A percentile compares a stretch with the other conserved stretches of the same genome.
These are phyloP conservation scores for Cudoniella acicularis DNA, from an alignment of 495 filamentous ascomycete species.

Conservation along the genomic window DNA sequence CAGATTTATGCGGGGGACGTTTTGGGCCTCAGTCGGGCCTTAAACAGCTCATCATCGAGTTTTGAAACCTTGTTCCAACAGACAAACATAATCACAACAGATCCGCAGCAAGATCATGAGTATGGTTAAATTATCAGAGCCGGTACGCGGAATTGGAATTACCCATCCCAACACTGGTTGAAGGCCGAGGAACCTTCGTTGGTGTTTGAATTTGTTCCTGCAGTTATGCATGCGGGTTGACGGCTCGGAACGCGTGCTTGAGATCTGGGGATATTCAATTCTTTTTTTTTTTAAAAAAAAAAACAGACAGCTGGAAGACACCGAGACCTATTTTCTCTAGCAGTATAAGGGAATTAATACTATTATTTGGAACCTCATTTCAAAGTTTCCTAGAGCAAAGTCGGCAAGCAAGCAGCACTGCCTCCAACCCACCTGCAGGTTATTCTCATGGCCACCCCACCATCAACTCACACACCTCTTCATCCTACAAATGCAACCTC, in stretches of 20 bases:
- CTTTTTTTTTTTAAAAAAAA: too few species aligned
- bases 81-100: neutral
- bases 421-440: neutral
- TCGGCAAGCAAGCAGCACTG: neutral
- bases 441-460: neutral
- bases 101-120: neutral
- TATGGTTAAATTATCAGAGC: neutral
- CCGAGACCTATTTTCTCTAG: too few species aligned
- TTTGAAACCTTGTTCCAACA: neutral
- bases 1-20: neutral
- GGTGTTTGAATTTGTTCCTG: neutral
- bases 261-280: too few species aligned
- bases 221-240: neutral
- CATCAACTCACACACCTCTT: neutral
- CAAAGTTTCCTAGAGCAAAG: too few species aligned
- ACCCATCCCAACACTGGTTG: neutral
- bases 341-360: too few species aligned
- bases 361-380: too few species aligned
- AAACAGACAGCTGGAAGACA: too few species aligned
- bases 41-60: too few species aligned
- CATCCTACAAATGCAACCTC: neutral
- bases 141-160: neutral
- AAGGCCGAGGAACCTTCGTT: neutral
- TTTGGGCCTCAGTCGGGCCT: neutral
- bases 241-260: too few species aligned